phyloP scores from a whole-genome alignment of 1,284 basidiomycete genomes.

The Psilocybe mexicana region DNA sequence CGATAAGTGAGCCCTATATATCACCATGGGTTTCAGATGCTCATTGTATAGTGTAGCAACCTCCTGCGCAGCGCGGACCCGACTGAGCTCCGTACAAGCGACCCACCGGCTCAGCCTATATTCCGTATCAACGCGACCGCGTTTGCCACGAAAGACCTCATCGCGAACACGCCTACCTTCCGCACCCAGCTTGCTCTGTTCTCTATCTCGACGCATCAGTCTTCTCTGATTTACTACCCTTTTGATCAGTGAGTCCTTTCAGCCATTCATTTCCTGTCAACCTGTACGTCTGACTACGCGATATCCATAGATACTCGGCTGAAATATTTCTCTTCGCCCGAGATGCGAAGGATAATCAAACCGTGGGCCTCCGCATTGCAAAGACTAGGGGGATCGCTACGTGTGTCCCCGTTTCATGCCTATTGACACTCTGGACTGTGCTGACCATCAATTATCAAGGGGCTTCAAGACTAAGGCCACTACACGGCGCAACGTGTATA shows the following conservation, averaged over 20 bases:
- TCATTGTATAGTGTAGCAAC: constrained; percentile 12
- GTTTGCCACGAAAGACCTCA: constrained; percentile 14
- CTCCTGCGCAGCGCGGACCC: constrained; percentile 12
- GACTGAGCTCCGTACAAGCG: constrained; percentile 13
- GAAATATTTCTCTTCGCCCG: constrained; percentile 26
- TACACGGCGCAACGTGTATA: constrained; percentile 13
- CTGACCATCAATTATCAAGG: constrained; percentile 4
- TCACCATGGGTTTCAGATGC: no score
- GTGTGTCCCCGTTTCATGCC: constrained; percentile 6
- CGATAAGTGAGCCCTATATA: constrained; percentile 17
- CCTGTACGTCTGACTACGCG: not conserved
- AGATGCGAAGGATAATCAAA: constrained; percentile 18
- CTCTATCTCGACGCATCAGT: constrained; percentile 19
- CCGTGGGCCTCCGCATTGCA: constrained; percentile 20
- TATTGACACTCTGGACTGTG: not conserved
- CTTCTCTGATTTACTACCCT: constrained; percentile 25
- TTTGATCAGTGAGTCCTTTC: constrained; percentile 22
- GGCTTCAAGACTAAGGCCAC: constrained; percentile 23
- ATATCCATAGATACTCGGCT: constrained; percentile 20
- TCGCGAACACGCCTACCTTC: constrained; percentile 24
- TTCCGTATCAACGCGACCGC: constrained; percentile 23
- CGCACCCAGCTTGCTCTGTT: constrained; percentile 25
- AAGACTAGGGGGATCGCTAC: constrained; percentile 25
- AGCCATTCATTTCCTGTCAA: not conserved
- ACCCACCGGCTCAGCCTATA: constrained; percentile 20